Evolutionary conservation across 805 yeast species (phyloP), one percentile per base, ranked within the genome.

Genomic region (Diddensiella transvaalensis): DNA sequence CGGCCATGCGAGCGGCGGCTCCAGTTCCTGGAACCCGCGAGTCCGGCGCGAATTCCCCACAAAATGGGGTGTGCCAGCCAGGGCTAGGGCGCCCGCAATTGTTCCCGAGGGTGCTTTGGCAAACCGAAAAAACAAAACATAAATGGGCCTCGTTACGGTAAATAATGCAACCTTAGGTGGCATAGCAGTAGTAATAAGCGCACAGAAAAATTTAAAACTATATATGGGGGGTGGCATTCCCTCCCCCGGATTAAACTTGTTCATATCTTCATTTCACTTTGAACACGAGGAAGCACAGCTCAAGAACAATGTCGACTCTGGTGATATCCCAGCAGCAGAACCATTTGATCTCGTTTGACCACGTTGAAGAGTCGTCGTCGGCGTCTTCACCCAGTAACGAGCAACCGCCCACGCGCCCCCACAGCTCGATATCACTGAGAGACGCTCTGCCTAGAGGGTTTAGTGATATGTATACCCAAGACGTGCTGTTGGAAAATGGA

Each of bases 391-490:
- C 13, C 41, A 8, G 15, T 38, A 8, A 22, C 17, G 24, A 38
- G 41, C 41, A 22, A 22, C 21, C 41, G 24, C 10, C 41, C 41
- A 24, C 21, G 21, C 13, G 41, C 19, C 33, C 4, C 6, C 41
- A 8, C 23, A 11, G 33, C 33, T 23, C 15, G 10, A 22, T 30
- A 5, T 11, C 49, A 13, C 42, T 46, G 17, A 15, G n/a, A 22
- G 15, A 40, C 10, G 40, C 36, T 5, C 21, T 49, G 24, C 47
- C 50, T 13, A 10, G 10, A 15, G 3, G 21, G 22, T 82, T 73
- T 56, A 59, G 66, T 18, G 81, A 78, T 56, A 78, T 79, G 77
- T 82, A 82, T 59, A 66, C 81, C 0, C 75, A 81, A 1, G 85
- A 80, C 49, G 61, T 79, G 10, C 63, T 77, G 21, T 69, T 72